phyloP scores from a whole-genome alignment of 148 eudicot genomes.

The Camellia lanceoleosa region DNA sequence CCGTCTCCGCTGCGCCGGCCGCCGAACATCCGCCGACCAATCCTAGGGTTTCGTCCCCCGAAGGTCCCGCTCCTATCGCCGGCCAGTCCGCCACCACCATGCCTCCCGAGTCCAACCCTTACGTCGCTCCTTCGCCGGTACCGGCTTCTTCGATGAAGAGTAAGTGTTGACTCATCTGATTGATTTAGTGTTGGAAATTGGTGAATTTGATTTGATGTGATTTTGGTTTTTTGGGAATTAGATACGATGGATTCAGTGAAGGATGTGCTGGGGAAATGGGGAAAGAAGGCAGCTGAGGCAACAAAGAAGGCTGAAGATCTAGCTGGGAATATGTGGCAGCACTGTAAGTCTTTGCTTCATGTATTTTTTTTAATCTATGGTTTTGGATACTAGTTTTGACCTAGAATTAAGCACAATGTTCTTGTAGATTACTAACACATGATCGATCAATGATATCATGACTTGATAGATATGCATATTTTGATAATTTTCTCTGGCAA shows the following conservation, averaged over 20 bases:
- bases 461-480: not conserved
- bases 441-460: not conserved
- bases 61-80: slow-evolving; percentile 11
- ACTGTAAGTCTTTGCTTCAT: slow-evolving; percentile 49
- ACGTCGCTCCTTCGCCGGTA: slow-evolving; percentile 58
- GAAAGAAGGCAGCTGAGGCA: slow-evolving; percentile 86
- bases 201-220: not conserved
- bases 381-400: not conserved
- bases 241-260: slow-evolving; percentile 72
- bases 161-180: slow-evolving; percentile 21
- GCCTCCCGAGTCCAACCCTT: slow-evolving; percentile 82
- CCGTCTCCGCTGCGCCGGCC: slow-evolving; percentile 20
- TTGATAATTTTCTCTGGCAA: not conserved
- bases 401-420: not conserved
- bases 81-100: slow-evolving; percentile 50
- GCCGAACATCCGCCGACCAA: slow-evolving; percentile 1
- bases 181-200: not conserved
- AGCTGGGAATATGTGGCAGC: slow-evolving; percentile 96
- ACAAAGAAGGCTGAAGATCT: slow-evolving; percentile 71
- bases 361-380: not conserved
- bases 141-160: slow-evolving; percentile 51
- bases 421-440: not conserved
- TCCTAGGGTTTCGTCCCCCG: slow-evolving; percentile 17
- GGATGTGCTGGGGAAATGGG: slow-evolving; percentile 78
- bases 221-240: slow-evolving; percentile 20